These are phyloP conservation scores for Trametes hirsuta DNA, from an alignment of 1,284 basidiomycete genomes.

Conservation along the genomic window DNA sequence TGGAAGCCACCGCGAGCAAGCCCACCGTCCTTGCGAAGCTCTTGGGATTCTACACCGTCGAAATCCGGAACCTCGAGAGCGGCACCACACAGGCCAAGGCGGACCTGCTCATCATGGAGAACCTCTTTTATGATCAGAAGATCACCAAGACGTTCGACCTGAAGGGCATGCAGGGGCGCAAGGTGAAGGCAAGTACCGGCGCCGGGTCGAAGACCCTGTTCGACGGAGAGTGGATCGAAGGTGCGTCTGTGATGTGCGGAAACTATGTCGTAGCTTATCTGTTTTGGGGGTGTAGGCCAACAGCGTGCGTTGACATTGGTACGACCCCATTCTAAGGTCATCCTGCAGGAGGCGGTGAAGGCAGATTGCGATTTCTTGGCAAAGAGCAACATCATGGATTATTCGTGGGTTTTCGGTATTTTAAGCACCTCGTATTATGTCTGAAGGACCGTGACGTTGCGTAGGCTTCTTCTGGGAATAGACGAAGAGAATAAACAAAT, in stretches of 20 bases:
- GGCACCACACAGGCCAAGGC: slow-evolving; percentile 65
- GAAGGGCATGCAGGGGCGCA: slow-evolving; percentile 77
- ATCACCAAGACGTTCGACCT: slow-evolving; percentile 75
- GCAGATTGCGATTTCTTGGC: slow-evolving; percentile 74
- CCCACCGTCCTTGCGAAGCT: slow-evolving; percentile 76
- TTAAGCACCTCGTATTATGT: background rate
- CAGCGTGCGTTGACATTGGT: slow-evolving; percentile 65
- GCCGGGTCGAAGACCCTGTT: slow-evolving; percentile 60
- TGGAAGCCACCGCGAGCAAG: slow-evolving; percentile 67
- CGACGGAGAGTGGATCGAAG: slow-evolving; percentile 84
- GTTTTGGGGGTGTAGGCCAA: slow-evolving; percentile 48
- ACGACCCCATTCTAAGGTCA: slow-evolving; percentile 68
- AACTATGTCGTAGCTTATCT: background rate
- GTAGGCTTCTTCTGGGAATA: slow-evolving; percentile 66
- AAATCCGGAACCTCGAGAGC: slow-evolving; percentile 73
- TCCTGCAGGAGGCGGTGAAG: slow-evolving; percentile 68
- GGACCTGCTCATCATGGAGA: slow-evolving; percentile 82
- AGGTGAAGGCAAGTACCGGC: slow-evolving; percentile 53
- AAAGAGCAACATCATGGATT: slow-evolving; percentile 82
- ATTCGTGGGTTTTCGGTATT: slow-evolving; percentile 56
- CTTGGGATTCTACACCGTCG: slow-evolving; percentile 78
- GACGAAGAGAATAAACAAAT: slow-evolving; percentile 68
- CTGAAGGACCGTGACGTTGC: background rate
- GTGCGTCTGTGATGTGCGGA: slow-evolving; percentile 36
- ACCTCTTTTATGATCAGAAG: slow-evolving; percentile 72